Evolutionary conservation across 306 rosid genomes (phyloP), one percentile per base, ranked within the genome.

Genomic region (Quercus bicolor): DNA sequence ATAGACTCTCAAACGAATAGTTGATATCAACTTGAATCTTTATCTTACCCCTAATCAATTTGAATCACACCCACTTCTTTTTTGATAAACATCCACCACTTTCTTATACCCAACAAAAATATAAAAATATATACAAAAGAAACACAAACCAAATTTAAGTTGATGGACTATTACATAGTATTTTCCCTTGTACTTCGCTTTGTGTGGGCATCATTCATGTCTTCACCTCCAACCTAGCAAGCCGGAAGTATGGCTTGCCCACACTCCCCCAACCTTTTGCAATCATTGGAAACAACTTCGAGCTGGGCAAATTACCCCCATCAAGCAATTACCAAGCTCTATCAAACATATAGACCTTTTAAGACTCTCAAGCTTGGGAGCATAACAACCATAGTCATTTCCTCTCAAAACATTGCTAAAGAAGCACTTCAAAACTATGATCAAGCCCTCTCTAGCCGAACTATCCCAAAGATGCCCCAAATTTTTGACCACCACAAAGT

Each of bases 261-360:
- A 16, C 14, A 4, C 84, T 80, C 6, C 89, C 87, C 4, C 84
- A 20, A 8, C 78, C 86, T 1, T 48, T 76, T 9, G 80, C 88
- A 4, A 1, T 87, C 51, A 55, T 79, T 5, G 86, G 86, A 7
- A 84, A 84, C 54, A 77, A 69, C 2, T n/a, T 81, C 1, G 78
- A 68, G 16, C 85, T 86, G 19, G 90, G 84, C 6, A 56, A 75
- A 21, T 56, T 68, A 20, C 87, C 10, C 90, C 28, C 86, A 84
- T 69, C 24, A 31, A 57, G 56, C 86, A 0, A 24, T 87, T 2
- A 52, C 86, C 20, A 56, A 78, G 24, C 86, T 84, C n/a, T 74
- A 86, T 40, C 37, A 53, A 37, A 31, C 53, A 18, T 26, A 75
- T 4, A 82, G 90, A 16, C 87, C 90, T 0, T 43, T 84, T 0